phyloP scores from a whole-genome alignment of 345 rosid genomes.

The Populus deltoides region DNA sequence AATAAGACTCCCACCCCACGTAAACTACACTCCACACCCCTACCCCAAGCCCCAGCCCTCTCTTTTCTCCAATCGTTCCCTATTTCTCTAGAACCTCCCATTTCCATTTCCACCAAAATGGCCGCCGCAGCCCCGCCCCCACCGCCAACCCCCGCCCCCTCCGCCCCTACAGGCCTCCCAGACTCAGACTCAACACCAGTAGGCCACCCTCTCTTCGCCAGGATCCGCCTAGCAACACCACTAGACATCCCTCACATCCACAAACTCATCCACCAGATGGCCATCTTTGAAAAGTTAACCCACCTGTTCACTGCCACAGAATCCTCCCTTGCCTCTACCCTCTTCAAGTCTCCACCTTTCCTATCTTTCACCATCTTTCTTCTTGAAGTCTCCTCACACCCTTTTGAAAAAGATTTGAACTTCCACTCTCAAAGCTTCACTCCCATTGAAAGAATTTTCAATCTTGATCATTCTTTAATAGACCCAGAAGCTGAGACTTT shows the following conservation, averaged over 20 bases:
- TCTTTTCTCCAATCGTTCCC: background rate
- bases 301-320: constrained; percentile 75
- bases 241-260: constrained; percentile 75
- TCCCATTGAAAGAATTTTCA: constrained; percentile 37
- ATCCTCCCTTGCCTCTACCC: constrained; percentile 58
- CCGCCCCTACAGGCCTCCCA: constrained; percentile 45
- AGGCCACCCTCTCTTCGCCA: constrained; percentile 60
- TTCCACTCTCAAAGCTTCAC: constrained; percentile 25
- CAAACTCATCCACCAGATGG: constrained; percentile 87
- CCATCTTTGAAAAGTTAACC: constrained; percentile 71
- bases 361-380: constrained; percentile 78
- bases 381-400: constrained; percentile 60
- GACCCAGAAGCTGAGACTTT: constrained; percentile 57
- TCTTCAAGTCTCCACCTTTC: constrained; percentile 75
- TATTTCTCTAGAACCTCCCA: background rate
- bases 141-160: constrained; percentile 65
- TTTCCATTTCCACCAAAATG: constrained; percentile 24
- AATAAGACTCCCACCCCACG: background rate
- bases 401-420: constrained; percentile 20
- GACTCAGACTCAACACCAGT: constrained; percentile 26
- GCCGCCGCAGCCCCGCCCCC: constrained; percentile 96
- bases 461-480: constrained; percentile 46
- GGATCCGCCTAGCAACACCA: constrained; percentile 84
- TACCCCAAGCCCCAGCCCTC: background rate
- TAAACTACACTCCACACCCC: background rate